Conservation (phyloP, 148 eudicot genomes). For the Chenopodium berlandieri region DNA sequence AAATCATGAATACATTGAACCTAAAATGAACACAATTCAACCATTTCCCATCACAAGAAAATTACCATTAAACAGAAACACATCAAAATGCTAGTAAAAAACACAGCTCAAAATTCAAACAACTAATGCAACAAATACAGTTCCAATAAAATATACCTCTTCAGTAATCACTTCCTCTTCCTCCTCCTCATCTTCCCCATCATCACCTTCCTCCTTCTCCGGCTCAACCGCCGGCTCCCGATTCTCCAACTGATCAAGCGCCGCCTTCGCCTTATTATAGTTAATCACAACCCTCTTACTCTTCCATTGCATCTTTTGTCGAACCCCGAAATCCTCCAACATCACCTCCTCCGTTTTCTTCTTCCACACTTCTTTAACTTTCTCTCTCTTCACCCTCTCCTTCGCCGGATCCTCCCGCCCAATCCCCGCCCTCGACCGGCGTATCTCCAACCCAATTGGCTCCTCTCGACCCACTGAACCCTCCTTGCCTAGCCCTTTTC, state of each 20-base stretch:
- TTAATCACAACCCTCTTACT: constrained; percentile 44
- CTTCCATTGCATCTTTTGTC: constrained; percentile 67
- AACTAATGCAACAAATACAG: not conserved
- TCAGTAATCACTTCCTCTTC: constrained; percentile 69
- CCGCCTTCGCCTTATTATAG: constrained; percentile 69
- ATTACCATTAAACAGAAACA: not conserved
- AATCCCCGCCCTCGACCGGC: constrained; percentile 74
- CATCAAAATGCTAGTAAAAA: not conserved
- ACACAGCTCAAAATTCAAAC: not conserved
- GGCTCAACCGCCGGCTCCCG: constrained; percentile 52
- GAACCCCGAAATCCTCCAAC: constrained; percentile 60
- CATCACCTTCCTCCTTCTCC: constrained; percentile 39
- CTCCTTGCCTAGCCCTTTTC: constrained; percentile 66
- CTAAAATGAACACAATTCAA: not conserved
- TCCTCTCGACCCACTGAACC: constrained; percentile 58
- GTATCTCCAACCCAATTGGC: constrained; percentile 69
- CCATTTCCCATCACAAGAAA: not conserved
- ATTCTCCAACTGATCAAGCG: constrained; percentile 72
- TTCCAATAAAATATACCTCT: constrained; percentile 50
- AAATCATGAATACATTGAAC: not conserved
- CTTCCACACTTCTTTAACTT: constrained; percentile 36
- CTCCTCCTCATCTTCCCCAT: constrained; percentile 42
- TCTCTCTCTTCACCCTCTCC: constrained; percentile 66
- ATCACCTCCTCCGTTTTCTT: constrained; percentile 49
- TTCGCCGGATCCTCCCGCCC: constrained; percentile 76